These are phyloP conservation scores for Colletotrichum sp. DNA, from an alignment of 2,329 filamentous ascomycete genomes.

Conservation along the genomic window DNA sequence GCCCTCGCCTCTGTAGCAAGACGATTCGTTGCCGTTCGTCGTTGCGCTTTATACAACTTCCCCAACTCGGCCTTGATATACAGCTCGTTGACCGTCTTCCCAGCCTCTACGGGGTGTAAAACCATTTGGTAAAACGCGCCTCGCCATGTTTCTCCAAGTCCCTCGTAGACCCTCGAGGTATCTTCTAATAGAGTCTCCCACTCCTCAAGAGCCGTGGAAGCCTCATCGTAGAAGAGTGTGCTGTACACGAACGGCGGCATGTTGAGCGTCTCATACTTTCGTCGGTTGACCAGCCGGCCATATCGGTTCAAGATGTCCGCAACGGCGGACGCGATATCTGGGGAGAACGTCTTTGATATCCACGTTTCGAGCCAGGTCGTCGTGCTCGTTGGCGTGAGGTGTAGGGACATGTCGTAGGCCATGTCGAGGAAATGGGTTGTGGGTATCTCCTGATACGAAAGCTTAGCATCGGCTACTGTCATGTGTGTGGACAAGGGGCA, in stretches of 20 bases:
- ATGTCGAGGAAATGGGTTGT: slow-evolving; percentile 60
- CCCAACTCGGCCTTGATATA: not conserved
- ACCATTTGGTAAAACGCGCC: not conserved
- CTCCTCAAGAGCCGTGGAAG: not conserved
- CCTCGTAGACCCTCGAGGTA: not conserved
- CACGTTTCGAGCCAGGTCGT: slow-evolving; percentile 50
- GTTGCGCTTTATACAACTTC: not conserved
- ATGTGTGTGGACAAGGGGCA: not conserved
- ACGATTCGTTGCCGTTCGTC: not conserved
- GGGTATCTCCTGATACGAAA: slow-evolving; percentile 38
- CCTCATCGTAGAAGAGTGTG: not conserved
- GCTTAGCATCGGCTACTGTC: not conserved
- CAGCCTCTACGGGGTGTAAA: not conserved
- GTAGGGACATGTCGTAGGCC: slow-evolving; percentile 52
- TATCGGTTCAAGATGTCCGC: not conserved
- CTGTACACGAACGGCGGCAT: not conserved
- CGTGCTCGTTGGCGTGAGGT: slow-evolving; percentile 39
- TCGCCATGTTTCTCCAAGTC: not conserved
- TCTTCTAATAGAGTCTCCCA: not conserved
- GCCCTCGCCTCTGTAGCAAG: slow-evolving; percentile 43
- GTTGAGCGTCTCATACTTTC: not conserved
- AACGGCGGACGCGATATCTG: slow-evolving; percentile 35
- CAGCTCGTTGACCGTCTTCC: not conserved
- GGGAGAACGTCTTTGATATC: slow-evolving; percentile 50
- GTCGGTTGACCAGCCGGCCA: not conserved